Conservation (phyloP, 176 grass and related monocot species). For the Oryza meyeriana region DNA sequence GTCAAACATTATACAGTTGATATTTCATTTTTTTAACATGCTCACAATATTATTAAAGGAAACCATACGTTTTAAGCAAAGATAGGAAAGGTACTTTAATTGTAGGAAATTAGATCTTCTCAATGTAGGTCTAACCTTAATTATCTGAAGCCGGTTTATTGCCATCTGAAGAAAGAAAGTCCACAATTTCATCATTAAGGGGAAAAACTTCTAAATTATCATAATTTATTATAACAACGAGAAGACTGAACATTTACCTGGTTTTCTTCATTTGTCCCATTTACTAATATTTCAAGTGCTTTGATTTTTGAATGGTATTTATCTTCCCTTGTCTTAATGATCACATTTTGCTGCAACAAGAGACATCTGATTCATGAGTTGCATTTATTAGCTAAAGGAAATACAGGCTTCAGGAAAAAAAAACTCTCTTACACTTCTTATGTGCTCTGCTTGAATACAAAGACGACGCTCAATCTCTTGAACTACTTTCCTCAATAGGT, state of each 20-base stretch:
- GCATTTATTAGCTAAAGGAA: slow-evolving; percentile 21
- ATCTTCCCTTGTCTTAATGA: slow-evolving; percentile 68
- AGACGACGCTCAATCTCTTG: slow-evolving; percentile 91
- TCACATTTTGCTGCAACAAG: slow-evolving; percentile 78
- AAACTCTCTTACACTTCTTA: slow-evolving; percentile 73
- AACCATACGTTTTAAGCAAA: background rate
- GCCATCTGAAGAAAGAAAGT: slow-evolving; percentile 49
- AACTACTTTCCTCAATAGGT: slow-evolving; percentile 84
- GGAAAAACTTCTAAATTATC: background rate
- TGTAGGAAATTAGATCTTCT: background rate
- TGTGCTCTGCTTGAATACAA: slow-evolving; percentile 94
- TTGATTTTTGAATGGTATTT: slow-evolving; percentile 81
- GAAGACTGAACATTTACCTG: slow-evolving; percentile 44
- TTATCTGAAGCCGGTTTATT: slow-evolving; percentile 48
- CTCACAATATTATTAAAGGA: slow-evolving; percentile 3
- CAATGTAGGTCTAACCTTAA: slow-evolving; percentile 53
- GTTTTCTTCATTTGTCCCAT: slow-evolving; percentile 93
- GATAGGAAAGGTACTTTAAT: background rate
- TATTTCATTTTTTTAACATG: background rate
- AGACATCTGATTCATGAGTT: slow-evolving; percentile 26
- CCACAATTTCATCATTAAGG: slow-evolving; percentile 37
- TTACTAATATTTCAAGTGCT: slow-evolving; percentile 76
- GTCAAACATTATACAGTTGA: background rate
- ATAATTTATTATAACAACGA: background rate
- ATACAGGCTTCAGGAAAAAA: slow-evolving; percentile 7